A percentile compares a stretch with the other conserved stretches of the same genome.
Evolutionary conservation across 345 rosid species (phyloP).

Genomic region (Eucalyptus victrix): DNA sequence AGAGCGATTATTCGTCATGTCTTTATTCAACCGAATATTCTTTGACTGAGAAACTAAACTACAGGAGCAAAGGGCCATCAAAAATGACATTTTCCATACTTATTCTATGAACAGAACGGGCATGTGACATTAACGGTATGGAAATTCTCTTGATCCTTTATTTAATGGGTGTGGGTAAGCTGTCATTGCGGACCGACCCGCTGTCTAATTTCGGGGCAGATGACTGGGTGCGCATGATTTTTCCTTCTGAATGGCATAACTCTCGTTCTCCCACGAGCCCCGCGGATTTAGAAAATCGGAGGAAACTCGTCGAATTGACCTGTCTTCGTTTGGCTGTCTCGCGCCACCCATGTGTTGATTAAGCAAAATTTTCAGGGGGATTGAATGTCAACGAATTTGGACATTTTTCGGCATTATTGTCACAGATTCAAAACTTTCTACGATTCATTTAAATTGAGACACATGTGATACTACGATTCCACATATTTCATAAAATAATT

Average conservation of each 20-base stretch:
- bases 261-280: neutral
- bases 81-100: neutral
- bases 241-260: neutral
- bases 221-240: neutral
- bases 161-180: neutral
- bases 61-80: neutral
- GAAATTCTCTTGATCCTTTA: fast-evolving
- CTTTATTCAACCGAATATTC: neutral
- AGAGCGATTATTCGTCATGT: neutral
- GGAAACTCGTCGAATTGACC: neutral
- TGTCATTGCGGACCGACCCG: neutral
- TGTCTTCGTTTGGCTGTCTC: neutral
- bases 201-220: neutral
- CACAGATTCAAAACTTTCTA: fast-evolving
- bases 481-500: fast-evolving
- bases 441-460: neutral
- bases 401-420: neutral
- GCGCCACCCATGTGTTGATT: neutral
- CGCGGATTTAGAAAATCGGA: neutral
- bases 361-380: neutral
- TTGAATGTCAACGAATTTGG: neutral
- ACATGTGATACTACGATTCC: neutral
- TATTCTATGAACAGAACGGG: neutral
- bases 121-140: neutral
- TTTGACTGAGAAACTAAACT: neutral